Evolutionary conservation across 345 rosid genomes (phyloP).

Genomic region (Orychophragmus violaceus): DNA sequence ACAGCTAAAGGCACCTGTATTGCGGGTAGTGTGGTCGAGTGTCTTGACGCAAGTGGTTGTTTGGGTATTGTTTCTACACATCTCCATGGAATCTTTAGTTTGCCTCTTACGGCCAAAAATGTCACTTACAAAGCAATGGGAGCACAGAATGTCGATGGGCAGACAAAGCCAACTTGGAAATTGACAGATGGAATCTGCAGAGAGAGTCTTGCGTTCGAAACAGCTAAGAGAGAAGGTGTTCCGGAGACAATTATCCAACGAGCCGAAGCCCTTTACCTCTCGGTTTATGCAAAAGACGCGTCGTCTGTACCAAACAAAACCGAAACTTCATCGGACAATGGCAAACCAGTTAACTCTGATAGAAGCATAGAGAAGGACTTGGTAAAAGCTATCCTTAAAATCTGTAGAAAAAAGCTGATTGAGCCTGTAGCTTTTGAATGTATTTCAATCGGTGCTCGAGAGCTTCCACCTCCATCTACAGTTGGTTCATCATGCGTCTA

Average conservation of each 20-base stretch:
- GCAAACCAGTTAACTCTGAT: constrained; percentile 26
- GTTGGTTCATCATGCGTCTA: constrained; percentile 83
- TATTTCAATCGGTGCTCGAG: constrained; percentile 57
- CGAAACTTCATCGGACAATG: constrained; percentile 5
- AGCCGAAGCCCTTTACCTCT: constrained; percentile 75
- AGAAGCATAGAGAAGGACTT: constrained; percentile 39
- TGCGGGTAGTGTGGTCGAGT: constrained; percentile 88
- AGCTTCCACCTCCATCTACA: constrained; percentile 93
- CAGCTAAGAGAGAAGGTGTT: constrained; percentile 92
- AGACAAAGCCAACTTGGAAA: constrained; percentile 85
- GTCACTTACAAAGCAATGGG: constrained; percentile 79
- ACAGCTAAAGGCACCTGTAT: constrained; percentile 94
- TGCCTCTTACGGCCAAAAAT: constrained; percentile 62
- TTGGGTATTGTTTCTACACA: constrained; percentile 92
- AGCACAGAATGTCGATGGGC: constrained; percentile 57
- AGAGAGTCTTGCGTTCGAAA: constrained; percentile 98
- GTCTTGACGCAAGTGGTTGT: constrained; percentile 72
- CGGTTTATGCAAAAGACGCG: constrained; percentile 20
- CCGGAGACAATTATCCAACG: constrained; percentile 62
- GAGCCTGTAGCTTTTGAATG: constrained; percentile 40
- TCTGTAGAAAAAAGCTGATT: constrained; percentile 50
- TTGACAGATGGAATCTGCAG: constrained; percentile 80
- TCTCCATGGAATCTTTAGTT: constrained; percentile 76
- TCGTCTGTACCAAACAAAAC: constrained; percentile 21
- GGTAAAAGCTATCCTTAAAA: constrained; percentile 36